Conservation (phyloP, 2,329 filamentous ascomycete genomes). For the Hansfordia pulvinata region DNA sequence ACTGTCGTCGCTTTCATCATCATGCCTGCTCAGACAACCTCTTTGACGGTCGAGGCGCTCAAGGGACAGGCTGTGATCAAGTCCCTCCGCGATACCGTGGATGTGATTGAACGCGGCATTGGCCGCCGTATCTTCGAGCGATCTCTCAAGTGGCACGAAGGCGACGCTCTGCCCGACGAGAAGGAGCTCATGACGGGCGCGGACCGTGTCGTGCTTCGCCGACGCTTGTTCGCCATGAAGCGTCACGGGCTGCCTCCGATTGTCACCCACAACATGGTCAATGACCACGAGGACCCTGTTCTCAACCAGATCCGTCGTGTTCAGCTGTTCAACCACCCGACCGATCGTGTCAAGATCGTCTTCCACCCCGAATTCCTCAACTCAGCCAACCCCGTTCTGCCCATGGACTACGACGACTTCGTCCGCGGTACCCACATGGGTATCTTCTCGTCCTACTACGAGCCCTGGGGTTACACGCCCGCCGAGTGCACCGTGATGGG, state of each 20-base stretch:
- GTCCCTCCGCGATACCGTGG: constrained; percentile 82
- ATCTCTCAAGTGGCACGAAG: constrained; percentile 89
- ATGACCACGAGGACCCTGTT: constrained; percentile 85
- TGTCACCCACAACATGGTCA: constrained; percentile 97
- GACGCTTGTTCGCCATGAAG: constrained; percentile 94
- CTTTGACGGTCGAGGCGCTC: constrained; percentile 85
- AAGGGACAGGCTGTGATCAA: constrained; percentile 98
- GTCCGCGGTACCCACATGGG: constrained; percentile 93
- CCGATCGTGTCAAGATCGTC: constrained; percentile 90
- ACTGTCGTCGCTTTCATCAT: constrained; percentile 97
- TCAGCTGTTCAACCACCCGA: constrained; percentile 91
- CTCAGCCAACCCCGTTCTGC: constrained; percentile 86
- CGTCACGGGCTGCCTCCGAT: constrained; percentile 80
- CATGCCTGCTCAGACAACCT: constrained; percentile 94
- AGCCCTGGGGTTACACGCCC: constrained; percentile 97
- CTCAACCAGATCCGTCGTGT: constrained; percentile 92
- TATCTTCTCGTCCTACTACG: constrained; percentile 95
- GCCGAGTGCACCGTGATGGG: constrained; percentile 99
- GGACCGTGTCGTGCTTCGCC: constrained; percentile 83
- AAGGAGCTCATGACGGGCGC: constrained; percentile 88
- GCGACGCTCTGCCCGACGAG: constrained; percentile 84
- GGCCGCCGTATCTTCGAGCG: constrained; percentile 91
- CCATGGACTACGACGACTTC: constrained; percentile 96
- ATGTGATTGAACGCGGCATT: constrained; percentile 84
- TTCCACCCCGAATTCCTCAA: constrained; percentile 98